Evolutionary conservation across 73 alveolate genomes (phyloP), one percentile per base, ranked within the genome.

Genomic region (Paramecium sonneborni): DNA sequence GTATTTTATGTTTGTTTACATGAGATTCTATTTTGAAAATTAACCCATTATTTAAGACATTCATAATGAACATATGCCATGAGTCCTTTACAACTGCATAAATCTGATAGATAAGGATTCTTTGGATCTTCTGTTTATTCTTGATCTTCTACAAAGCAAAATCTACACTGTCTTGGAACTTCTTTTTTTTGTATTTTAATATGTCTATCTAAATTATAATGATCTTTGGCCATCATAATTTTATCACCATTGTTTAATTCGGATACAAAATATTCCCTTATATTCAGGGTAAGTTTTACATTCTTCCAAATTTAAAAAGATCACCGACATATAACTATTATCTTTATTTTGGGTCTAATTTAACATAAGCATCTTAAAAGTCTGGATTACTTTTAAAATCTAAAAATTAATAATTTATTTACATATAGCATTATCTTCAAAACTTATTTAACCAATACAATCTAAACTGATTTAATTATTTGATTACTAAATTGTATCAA

Each of bases 211-310:
- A 72, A 35, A 35, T 72, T 72, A 37, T 28, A 72, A 72, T n/a
- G 86, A 35, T 72, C 86, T n/a, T 32, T 20, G 6, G 86, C 86
- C 52, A 72, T 72, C 26, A 28, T 35, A 15, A 37, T 62, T 28
- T 72, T 32, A 28, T 72, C 86, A 11, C 57, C 86, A 72, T 38
- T 35, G 10, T 72, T 35, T 20, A 72, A 28, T 18, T 72, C 86
- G 12, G 86, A 72, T 72, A 72, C 86, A 72, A 72, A 72, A 72
- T 72, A 72, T 72, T 72, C 86, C 86, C 86, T 72, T 20, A 37
- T 28, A 34, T 72, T 35, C 3, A 35, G 68, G 68, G 57, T 35
- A 35, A 72, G 2, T 34, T 35, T 28, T 72, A 72, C 86, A 72
- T 72, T 72, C 86, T 72, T 32, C 86, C 86, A 28, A 72, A 72